Conservation (phyloP, 805 yeast genomes). For the Zygosaccharomyces siamensis region DNA sequence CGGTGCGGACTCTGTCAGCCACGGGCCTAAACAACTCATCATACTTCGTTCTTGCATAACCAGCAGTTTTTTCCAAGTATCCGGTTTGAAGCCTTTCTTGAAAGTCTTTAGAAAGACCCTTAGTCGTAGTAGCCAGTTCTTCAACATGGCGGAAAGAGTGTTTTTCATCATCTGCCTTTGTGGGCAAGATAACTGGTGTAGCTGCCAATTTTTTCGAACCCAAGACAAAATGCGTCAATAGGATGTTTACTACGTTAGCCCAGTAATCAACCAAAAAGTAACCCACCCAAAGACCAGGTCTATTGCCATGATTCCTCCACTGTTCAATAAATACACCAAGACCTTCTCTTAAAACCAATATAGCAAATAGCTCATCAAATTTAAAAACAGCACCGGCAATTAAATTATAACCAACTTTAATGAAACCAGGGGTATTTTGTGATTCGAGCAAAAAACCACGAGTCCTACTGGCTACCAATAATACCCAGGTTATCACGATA, state of each 20-base stretch:
- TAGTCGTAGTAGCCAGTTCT: slow-evolving; percentile 30
- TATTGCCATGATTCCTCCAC: slow-evolving; percentile 17
- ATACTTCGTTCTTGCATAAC: slow-evolving; percentile 23
- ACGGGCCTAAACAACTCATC: slow-evolving; percentile 24
- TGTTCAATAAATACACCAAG: slow-evolving; percentile 23
- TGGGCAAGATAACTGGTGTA: neutral
- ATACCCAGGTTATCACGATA: slow-evolving; percentile 13
- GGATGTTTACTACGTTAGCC: slow-evolving; percentile 30
- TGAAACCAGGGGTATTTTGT: slow-evolving; percentile 16
- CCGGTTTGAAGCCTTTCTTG: slow-evolving; percentile 23
- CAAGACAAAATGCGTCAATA: slow-evolving; percentile 27
- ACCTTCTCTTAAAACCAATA: slow-evolving; percentile 31
- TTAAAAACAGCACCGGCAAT: slow-evolving; percentile 11
- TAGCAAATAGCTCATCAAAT: slow-evolving; percentile 26
- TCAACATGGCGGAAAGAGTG: slow-evolving; percentile 25
- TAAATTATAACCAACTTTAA: slow-evolving; percentile 17
- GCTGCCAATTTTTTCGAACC: slow-evolving; percentile 25
- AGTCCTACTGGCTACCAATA: slow-evolving; percentile 12
- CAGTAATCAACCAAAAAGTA: slow-evolving; percentile 29
- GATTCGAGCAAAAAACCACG: slow-evolving; percentile 20
- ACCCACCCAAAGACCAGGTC: slow-evolving; percentile 29
- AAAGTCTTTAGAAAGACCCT: slow-evolving; percentile 23
- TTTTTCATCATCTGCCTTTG: slow-evolving; percentile 6
- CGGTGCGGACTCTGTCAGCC: slow-evolving; percentile 20
- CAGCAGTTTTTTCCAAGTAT: slow-evolving; percentile 24